Conservation (phyloP, 139 green algal species). For the Edaphochlamys debaryana region DNA sequence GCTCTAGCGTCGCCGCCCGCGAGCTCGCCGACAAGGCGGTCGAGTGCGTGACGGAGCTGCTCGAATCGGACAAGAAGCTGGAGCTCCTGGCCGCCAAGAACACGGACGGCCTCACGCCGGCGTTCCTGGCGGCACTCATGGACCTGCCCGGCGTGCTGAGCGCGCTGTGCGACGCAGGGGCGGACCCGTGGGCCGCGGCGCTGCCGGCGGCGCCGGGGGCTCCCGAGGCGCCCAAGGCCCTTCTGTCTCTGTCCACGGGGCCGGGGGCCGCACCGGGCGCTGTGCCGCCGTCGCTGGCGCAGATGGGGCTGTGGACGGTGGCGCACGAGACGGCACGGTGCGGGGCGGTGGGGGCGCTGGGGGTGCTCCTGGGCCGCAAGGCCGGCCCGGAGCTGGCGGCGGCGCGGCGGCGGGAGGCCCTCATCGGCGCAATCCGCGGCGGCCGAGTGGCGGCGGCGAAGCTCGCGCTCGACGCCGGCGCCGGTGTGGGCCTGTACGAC, state of each 20-base stretch:
- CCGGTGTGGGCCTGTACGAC: constrained; percentile 13
- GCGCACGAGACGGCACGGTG: constrained; percentile 15
- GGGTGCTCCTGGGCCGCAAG: background rate
- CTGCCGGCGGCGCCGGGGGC: background rate
- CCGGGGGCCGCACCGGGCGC: background rate
- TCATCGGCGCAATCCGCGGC: constrained; percentile 23
- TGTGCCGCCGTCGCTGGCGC: background rate
- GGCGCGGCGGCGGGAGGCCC: background rate
- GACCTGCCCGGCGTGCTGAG: background rate
- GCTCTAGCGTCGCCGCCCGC: no score
- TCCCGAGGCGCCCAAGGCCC: background rate
- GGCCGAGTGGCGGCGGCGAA: constrained; percentile 26
- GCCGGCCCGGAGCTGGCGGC: background rate
- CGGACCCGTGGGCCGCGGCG: constrained; percentile 13
- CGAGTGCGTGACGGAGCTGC: background rate
- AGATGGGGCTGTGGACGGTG: constrained; percentile 5
- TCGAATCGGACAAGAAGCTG: background rate
- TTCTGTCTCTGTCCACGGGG: background rate
- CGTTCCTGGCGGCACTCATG: constrained; percentile 13
- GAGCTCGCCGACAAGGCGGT: background rate
- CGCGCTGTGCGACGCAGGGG: background rate
- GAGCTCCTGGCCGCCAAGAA: constrained; percentile 12
- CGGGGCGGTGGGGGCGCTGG: constrained; percentile 3
- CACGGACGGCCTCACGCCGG: constrained; percentile 4
- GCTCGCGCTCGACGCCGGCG: background rate